A percentile compares a stretch with the other conserved stretches of the same genome.
Conservation (phyloP, 1,139 yeast genomes). For the Oligophagozyma castellii region DNA sequence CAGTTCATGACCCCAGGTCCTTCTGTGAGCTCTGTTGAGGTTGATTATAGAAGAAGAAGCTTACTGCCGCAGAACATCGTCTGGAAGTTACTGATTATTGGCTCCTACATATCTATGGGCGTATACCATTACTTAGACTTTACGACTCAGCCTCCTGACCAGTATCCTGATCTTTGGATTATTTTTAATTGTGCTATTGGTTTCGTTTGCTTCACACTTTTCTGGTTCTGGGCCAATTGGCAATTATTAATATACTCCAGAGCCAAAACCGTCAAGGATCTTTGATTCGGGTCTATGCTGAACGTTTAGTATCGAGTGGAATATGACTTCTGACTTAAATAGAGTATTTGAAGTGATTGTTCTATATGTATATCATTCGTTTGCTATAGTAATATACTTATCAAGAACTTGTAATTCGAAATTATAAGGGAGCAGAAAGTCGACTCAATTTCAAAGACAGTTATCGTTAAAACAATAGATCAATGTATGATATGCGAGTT, state of each 20-base stretch:
- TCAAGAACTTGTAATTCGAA: no score
- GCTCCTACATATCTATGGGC: conserved; percentile 45
- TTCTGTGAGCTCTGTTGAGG: conserved; percentile 23
- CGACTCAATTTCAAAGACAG: no score
- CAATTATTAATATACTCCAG: conserved; percentile 34
- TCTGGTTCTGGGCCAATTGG: conserved; percentile 66
- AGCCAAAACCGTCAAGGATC: conserved; percentile 13
- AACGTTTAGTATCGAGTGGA: no score
- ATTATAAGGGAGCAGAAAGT: no score
- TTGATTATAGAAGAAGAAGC: conserved; percentile 28
- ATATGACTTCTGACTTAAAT: no score
- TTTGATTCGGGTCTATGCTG: no score
- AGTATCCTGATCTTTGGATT: conserved; percentile 78
- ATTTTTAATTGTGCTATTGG: conserved; percentile 60
- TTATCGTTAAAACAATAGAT: no score
- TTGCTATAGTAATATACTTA: no score
- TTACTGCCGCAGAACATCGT: conserved; percentile 38
- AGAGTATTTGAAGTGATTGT: no score
- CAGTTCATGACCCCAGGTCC: conserved; percentile 31
- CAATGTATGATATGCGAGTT: no score
- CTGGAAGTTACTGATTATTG: conserved; percentile 43
- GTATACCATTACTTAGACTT: conserved; percentile 43
- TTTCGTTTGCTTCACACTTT: conserved; percentile 59
- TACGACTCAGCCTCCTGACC: conserved; percentile 36
- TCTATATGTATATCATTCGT: no score